Evolutionary conservation across 1,284 basidiomycete species (phyloP).

Genomic region (Crepidotus sp.): DNA sequence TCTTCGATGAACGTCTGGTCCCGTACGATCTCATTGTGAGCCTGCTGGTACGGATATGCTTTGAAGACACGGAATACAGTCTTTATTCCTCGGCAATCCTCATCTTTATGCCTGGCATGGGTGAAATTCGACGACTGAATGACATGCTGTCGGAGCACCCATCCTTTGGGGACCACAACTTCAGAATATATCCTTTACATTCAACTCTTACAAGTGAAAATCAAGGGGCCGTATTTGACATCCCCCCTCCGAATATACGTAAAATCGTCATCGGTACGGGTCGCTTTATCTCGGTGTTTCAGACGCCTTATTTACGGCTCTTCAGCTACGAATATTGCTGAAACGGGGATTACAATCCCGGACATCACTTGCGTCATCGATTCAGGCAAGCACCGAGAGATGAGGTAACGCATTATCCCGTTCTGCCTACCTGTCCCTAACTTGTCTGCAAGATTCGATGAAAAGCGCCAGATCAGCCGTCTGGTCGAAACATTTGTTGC

Average conservation of each 20-base stretch:
- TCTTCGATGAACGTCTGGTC: conserved; percentile 84
- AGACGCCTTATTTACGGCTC: conserved; percentile 4
- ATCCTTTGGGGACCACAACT: conserved; percentile 60
- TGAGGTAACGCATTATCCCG: conserved; percentile 47
- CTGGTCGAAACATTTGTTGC: conserved; percentile 92
- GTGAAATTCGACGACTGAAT: conserved; percentile 84
- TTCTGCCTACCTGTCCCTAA: conserved; percentile 12
- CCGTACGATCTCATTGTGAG: conserved; percentile 84
- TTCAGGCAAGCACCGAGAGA: conserved; percentile 88
- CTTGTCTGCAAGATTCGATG: conserved; percentile 67
- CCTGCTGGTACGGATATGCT: conserved; percentile 85
- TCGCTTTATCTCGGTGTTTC: background rate
- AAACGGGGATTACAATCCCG: conserved; percentile 96
- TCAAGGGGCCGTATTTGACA: conserved; percentile 85
- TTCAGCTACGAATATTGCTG: conserved; percentile 72
- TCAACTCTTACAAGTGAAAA: conserved; percentile 88
- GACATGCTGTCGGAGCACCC: conserved; percentile 77
- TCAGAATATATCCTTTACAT: conserved; percentile 87
- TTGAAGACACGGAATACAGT: conserved; percentile 46
- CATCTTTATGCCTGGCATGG: conserved; percentile 91
- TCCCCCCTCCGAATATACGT: conserved; percentile 69
- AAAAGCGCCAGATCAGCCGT: conserved; percentile 93
- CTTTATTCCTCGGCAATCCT: conserved; percentile 78
- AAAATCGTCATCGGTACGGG: conserved; percentile 86
- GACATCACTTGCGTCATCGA: conserved; percentile 99